Percentiles rank a stretch among this genome's conserved stretches.
Evolutionary conservation across 768 basidiomycete genomes (phyloP).

Genomic region (Tulasnella sp.): DNA sequence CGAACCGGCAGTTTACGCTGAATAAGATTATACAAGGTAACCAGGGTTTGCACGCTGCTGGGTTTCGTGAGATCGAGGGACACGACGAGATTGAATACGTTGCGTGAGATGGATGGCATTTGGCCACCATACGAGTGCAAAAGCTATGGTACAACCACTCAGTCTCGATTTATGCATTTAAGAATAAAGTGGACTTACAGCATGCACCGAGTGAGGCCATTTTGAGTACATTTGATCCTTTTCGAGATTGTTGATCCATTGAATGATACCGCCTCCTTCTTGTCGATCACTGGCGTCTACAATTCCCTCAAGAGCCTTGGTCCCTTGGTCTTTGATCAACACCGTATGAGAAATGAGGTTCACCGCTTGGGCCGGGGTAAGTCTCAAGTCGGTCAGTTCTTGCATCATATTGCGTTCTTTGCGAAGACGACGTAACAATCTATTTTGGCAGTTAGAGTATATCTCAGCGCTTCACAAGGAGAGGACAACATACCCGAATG

Average conservation of each 20-base stretch:
- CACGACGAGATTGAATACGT: constrained; percentile 74
- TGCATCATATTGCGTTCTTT: constrained; percentile 54
- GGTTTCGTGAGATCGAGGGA: constrained; percentile 65
- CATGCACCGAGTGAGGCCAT: constrained; percentile 39
- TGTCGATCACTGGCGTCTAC: constrained; percentile 80
- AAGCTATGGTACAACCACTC: constrained; percentile 33
- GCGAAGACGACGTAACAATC: constrained; percentile 55
- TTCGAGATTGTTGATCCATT: constrained; percentile 89
- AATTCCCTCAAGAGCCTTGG: constrained; percentile 47
- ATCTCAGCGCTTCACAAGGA: neutral
- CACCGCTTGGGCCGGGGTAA: constrained; percentile 53
- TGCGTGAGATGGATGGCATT: constrained; percentile 57
- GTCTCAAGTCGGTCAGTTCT: constrained; percentile 46
- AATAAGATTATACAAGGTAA: constrained; percentile 37
- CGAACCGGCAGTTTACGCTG: constrained; percentile 59
- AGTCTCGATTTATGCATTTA: constrained; percentile 1
- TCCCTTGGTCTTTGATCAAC: constrained; percentile 42
- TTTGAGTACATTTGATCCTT: constrained; percentile 53
- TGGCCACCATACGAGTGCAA: constrained; percentile 68
- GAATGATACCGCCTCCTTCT: constrained; percentile 61
- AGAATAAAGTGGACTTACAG: constrained; percentile 27
- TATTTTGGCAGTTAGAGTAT: no score
- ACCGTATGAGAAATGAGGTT: constrained; percentile 54
- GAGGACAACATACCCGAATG: constrained; percentile 41
- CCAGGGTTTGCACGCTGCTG: constrained; percentile 45